Evolutionary conservation across 495 filamentous ascomycete species (phyloP).

Genomic region (Aspergillus incahuasiensis): DNA sequence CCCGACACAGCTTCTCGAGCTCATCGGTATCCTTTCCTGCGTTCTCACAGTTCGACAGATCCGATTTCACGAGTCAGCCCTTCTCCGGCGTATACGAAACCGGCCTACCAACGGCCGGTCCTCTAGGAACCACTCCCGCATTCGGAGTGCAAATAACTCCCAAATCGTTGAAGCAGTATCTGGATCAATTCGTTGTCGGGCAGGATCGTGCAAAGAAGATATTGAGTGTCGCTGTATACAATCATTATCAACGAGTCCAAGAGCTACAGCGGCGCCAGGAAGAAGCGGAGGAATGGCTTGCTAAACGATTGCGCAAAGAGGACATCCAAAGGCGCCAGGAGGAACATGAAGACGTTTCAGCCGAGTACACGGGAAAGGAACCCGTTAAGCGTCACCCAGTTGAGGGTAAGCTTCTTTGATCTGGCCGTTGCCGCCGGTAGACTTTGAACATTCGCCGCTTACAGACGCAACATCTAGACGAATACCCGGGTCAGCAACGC

Average conservation of each 20-base stretch:
- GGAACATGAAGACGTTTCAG: slow-evolving; percentile 61
- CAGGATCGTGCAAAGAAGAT: slow-evolving; percentile 96
- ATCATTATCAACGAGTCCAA: slow-evolving; percentile 88
- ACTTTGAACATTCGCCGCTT: background rate
- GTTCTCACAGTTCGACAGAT: slow-evolving; percentile 53
- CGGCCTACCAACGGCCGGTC: slow-evolving; percentile 53
- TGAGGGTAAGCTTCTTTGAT: slow-evolving; percentile 46
- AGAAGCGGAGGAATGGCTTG: slow-evolving; percentile 61
- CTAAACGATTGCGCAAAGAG: slow-evolving; percentile 27
- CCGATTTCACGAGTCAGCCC: slow-evolving; percentile 59
- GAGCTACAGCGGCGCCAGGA: slow-evolving; percentile 73
- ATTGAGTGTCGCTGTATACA: slow-evolving; percentile 89
- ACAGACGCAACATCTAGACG: slow-evolving; percentile 51
- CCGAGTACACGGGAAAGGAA: slow-evolving; percentile 46
- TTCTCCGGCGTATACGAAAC: slow-evolving; percentile 78
- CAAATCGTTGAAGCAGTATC: slow-evolving; percentile 75
- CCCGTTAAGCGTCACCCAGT: slow-evolving; percentile 44
- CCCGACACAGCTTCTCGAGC: slow-evolving; percentile 27
- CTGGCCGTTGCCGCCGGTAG: background rate
- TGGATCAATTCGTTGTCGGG: slow-evolving; percentile 94
- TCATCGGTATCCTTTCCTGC: slow-evolving; percentile 33
- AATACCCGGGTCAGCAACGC: slow-evolving; percentile 69
- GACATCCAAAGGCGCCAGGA: slow-evolving; percentile 64
- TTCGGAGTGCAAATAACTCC: slow-evolving; percentile 75
- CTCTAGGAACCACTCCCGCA: slow-evolving; percentile 51